These are phyloP conservation scores for Moelleriella libera DNA, from an alignment of 2,329 filamentous ascomycete genomes.

Conservation along the genomic window DNA sequence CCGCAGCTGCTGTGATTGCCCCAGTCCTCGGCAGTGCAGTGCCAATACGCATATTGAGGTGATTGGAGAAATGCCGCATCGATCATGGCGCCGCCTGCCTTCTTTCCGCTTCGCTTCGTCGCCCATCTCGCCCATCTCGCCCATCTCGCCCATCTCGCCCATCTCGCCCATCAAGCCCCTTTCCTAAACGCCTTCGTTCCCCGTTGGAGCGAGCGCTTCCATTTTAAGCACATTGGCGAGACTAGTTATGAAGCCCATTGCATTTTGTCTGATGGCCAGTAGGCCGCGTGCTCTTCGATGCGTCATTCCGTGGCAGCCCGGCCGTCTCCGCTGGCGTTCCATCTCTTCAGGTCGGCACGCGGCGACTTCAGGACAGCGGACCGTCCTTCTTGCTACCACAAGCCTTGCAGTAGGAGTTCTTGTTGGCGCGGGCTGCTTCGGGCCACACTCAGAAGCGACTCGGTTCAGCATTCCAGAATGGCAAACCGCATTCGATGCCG, in stretches of 20 bases:
- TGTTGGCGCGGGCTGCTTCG: background rate
- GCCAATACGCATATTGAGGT: no score
- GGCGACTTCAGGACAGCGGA: background rate
- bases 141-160: no score
- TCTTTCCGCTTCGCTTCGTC: no score
- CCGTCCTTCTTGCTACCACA: background rate
- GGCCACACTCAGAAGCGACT: background rate
- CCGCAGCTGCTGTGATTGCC: no score
- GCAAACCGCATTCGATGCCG: conserved; percentile 2
- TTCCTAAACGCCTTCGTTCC: no score
- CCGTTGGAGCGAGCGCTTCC: no score
- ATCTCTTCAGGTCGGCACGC: no score
- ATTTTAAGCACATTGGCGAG: background rate
- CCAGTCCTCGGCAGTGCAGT: no score
- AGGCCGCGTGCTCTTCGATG: background rate
- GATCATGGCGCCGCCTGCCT: no score
- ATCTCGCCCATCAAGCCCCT: no score
- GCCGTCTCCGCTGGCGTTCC: background rate
- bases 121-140: no score
- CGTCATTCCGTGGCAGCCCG: background rate
- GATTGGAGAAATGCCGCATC: no score
- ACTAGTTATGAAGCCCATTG: background rate
- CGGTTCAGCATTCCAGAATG: conserved; percentile 1
- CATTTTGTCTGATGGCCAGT: background rate
- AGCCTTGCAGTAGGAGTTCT: background rate